These are phyloP conservation scores for Spiraea crenata DNA, from an alignment of 331 rosid species.

Conservation along the genomic window DNA sequence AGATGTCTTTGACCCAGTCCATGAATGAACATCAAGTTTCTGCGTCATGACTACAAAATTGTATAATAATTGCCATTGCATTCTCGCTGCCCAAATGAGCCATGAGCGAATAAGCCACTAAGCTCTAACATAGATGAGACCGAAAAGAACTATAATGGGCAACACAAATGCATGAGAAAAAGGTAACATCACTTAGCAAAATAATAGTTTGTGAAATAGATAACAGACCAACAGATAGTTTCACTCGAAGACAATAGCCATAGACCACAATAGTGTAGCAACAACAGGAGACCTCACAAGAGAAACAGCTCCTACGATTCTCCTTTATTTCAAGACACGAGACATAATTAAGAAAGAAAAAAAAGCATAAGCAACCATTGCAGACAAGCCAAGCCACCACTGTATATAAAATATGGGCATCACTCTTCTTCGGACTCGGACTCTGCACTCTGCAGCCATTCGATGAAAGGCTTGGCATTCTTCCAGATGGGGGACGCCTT, in stretches of 20 bases:
- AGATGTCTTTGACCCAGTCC: too few species aligned
- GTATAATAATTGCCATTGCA: too few species aligned
- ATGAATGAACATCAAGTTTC: too few species aligned
- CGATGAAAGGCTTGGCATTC: conserved; percentile 48
- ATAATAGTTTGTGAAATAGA: background rate
- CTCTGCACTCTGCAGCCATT: conserved; percentile 69
- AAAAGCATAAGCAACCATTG: background rate
- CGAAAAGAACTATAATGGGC: background rate
- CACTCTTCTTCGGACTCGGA: conserved; percentile 60
- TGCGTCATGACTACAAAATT: too few species aligned
- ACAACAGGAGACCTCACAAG: background rate
- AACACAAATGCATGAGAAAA: background rate
- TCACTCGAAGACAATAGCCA: background rate
- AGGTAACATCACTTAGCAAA: background rate
- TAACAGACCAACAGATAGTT: background rate
- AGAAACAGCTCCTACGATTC: background rate
- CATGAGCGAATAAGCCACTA: too few species aligned
- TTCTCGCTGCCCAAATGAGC: too few species aligned
- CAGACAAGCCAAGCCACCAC: too few species aligned
- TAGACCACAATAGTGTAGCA: background rate
- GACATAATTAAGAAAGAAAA: background rate
- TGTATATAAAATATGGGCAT: too few species aligned
- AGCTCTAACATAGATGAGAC: too few species aligned
- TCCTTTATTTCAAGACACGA: conserved; percentile 1
- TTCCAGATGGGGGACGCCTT: conserved; percentile 49